These are phyloP conservation scores for Neonectria hederae DNA, from an alignment of 2,329 filamentous ascomycete genomes.

Conservation along the genomic window DNA sequence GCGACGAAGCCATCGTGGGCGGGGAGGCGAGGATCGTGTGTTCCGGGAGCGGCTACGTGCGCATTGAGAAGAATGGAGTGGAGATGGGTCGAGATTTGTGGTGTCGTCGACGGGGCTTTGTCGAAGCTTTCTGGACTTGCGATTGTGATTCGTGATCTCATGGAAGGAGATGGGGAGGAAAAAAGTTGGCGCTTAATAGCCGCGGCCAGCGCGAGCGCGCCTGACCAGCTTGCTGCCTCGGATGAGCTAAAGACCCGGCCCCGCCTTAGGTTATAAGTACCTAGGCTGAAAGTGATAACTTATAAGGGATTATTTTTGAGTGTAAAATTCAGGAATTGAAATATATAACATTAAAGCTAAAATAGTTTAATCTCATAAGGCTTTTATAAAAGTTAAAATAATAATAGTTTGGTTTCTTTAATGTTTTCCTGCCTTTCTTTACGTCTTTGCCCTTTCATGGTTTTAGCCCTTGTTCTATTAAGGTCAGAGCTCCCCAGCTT, in stretches of 20 bases:
- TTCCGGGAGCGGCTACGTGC: constrained; percentile 8
- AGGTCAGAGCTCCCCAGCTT: background rate
- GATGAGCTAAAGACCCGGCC: constrained; percentile 4
- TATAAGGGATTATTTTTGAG: background rate
- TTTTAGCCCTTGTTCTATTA: background rate
- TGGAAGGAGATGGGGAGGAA: constrained; percentile 26
- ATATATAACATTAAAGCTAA: background rate
- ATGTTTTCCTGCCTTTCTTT: background rate
- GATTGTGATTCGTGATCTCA: constrained; percentile 41
- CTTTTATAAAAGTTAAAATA: background rate
- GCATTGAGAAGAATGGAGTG: constrained; percentile 25
- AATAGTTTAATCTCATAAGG: background rate
- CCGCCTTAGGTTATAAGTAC: constrained; percentile 13
- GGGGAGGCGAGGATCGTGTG: background rate
- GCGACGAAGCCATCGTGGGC: constrained; percentile 42
- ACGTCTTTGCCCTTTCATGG: background rate
- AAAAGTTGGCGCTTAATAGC: constrained; percentile 38
- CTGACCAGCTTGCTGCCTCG: background rate
- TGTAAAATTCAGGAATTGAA: background rate
- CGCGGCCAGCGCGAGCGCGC: constrained; percentile 34
- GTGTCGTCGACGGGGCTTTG: constrained; percentile 30
- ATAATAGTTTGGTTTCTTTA: background rate
- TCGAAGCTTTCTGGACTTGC: constrained; percentile 35
- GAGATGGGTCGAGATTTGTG: constrained; percentile 29
- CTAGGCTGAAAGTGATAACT: constrained; percentile 2